Percentiles rank a stretch among this genome's conserved stretches.
Conservation (phyloP, 2,329 filamentous ascomycete genomes). For the Beauveria varroae region DNA sequence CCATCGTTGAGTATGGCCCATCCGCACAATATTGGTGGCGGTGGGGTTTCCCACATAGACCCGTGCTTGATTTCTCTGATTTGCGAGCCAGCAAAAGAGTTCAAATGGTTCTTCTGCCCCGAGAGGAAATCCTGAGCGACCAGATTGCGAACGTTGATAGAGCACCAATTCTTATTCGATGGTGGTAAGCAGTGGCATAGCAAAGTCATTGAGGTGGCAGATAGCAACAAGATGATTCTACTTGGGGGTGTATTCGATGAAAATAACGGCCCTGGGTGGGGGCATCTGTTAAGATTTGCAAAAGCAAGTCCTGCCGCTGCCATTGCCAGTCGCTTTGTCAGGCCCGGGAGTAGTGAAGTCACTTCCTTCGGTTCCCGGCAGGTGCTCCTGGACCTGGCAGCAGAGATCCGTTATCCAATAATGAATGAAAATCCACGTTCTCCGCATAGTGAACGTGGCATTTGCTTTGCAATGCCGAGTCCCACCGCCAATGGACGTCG, state of each 20-base stretch:
- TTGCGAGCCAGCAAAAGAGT: no score
- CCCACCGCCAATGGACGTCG: not conserved
- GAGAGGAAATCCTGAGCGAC: not conserved
- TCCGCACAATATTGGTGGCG: not conserved
- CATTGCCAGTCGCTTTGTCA: not conserved
- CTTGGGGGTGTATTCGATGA: no score
- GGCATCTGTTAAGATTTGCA: not conserved
- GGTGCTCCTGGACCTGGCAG: not conserved
- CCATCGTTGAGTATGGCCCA: not conserved
- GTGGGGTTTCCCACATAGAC: not conserved
- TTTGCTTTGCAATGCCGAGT: not conserved
- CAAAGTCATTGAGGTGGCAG: not conserved
- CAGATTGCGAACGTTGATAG: not conserved
- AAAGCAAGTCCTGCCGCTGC: not conserved
- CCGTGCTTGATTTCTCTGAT: no score
- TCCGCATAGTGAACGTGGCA: not conserved
- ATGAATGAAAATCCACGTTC: no score
- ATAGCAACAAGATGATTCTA: no score
- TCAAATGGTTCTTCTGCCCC: not conserved
- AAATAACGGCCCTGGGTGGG: no score
- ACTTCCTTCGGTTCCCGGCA: not conserved
- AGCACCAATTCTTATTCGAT: not conserved
- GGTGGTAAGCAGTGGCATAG: not conserved
- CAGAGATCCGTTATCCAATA: not conserved
- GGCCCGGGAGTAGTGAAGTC: no score